A percentile compares a stretch with the other conserved stretches of the same genome.
Conservation (phyloP, 345 rosid genomes). For the Syzygium oleosum region DNA sequence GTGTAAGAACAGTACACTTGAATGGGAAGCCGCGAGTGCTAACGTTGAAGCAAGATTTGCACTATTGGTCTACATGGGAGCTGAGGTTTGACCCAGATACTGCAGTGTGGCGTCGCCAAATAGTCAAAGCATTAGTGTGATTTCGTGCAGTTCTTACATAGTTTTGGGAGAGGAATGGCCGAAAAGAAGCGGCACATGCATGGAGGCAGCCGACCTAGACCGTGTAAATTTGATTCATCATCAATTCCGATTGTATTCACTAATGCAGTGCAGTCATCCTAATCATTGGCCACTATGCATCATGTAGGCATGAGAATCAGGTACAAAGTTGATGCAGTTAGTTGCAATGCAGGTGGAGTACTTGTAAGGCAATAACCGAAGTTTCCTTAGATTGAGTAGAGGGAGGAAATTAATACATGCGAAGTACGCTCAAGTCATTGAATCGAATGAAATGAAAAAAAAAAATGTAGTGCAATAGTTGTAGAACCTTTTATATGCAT, state of each 20-base stretch:
- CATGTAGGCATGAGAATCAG: background rate
- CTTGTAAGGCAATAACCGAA: background rate
- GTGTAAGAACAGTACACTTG: conserved; percentile 73
- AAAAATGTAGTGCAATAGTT: background rate
- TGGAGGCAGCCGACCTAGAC: background rate
- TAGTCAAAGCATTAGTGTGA: conserved; percentile 40
- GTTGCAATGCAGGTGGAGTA: background rate
- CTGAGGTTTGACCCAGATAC: conserved; percentile 67
- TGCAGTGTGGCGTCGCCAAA: conserved; percentile 62
- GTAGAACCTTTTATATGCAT: background rate
- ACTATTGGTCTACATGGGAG: conserved; percentile 97
- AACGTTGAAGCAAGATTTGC: conserved; percentile 89
- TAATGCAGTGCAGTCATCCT: background rate
- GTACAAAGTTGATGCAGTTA: background rate
- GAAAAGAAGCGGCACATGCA: background rate
- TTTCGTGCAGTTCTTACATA: conserved; percentile 4
- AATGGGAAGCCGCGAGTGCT: conserved; percentile 87
- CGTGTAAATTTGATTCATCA: background rate
- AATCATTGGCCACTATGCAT: background rate
- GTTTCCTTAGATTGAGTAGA: background rate
- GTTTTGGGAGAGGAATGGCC: background rate
- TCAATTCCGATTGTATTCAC: background rate
- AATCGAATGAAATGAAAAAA: background rate
- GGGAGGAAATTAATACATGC: background rate
- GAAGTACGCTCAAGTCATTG: background rate